Evolutionary conservation across 768 basidiomycete species (phyloP).

Genomic region (Hericium rajendrae): DNA sequence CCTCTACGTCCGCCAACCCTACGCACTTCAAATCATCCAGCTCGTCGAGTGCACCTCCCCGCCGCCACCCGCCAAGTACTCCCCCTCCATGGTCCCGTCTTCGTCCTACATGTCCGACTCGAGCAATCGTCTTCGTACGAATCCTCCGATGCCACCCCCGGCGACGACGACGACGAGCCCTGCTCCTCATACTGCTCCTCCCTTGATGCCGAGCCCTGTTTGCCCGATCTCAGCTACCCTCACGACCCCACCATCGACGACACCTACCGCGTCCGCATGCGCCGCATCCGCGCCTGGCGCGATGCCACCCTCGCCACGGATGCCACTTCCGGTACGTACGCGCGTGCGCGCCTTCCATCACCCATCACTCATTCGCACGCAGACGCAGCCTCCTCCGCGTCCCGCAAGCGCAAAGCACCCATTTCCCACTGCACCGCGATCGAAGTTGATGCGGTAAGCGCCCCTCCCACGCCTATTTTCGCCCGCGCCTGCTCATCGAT

Average conservation of each 20-base stretch:
- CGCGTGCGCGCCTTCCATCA: neutral
- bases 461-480: neutral
- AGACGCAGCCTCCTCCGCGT: neutral
- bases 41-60: slow-evolving; percentile 16
- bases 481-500: slow-evolving; percentile 6
- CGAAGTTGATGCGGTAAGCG: slow-evolving; percentile 6
- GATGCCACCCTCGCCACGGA: slow-evolving; percentile 40
- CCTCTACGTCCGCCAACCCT: slow-evolving; percentile 13
- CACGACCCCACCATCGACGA: slow-evolving; percentile 29
- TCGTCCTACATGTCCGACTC: slow-evolving; percentile 27
- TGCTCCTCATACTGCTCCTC: slow-evolving; percentile 71
- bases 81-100: slow-evolving; percentile 20
- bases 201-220: slow-evolving; percentile 24
- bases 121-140: slow-evolving; percentile 25
- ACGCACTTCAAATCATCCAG: slow-evolving; percentile 12
- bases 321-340: slow-evolving; percentile 5
- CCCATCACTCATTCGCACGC: neutral
- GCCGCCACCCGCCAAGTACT: slow-evolving; percentile 16
- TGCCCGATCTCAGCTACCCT: neutral
- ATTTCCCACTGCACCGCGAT: neutral
- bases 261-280: slow-evolving; percentile 46
- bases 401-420: neutral
- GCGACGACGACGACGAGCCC: slow-evolving; percentile 27
- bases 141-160: slow-evolving; percentile 20
- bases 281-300: slow-evolving; percentile 65